Evolutionary conservation across 1,139 yeast species (phyloP).

Genomic region (Scheffersomyces cryptocercus): DNA sequence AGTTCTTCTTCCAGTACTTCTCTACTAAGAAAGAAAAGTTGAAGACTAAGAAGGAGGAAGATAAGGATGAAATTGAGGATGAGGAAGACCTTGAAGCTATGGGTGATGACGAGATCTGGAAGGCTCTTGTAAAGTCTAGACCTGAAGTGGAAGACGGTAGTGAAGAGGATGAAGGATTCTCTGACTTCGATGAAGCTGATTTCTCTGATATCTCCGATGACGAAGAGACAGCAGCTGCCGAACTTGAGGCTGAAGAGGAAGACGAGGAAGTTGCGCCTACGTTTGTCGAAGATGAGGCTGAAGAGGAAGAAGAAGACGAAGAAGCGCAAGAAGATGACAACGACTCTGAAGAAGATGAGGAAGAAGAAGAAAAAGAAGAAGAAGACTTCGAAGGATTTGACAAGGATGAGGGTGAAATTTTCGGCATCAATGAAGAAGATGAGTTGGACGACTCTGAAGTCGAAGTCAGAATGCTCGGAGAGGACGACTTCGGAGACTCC

Average conservation of each 20-base stretch:
- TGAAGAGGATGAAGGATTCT: conserved; percentile 46
- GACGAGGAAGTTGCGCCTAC: conserved; percentile 37
- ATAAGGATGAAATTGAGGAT: conserved; percentile 19
- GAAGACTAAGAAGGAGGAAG: conserved; percentile 28
- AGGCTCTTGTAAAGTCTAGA: conserved; percentile 79
- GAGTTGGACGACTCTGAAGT: conserved; percentile 40
- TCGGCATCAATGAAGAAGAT: conserved; percentile 36
- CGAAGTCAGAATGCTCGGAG: conserved; percentile 23
- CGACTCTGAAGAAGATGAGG: conserved; percentile 26
- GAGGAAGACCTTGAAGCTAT: conserved; percentile 47
- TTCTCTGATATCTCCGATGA: conserved; percentile 36
- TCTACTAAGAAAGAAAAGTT: conserved; percentile 56
- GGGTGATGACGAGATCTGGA: conserved; percentile 85
- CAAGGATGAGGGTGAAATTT: conserved; percentile 25
- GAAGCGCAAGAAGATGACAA: too few relatives aligned
- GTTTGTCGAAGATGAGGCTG: conserved; percentile 17
- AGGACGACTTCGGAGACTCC: conserved; percentile 15
- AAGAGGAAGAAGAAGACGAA: conserved; percentile 23
- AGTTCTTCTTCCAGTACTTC: conserved; percentile 88
- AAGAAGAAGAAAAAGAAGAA: conserved; percentile 27
- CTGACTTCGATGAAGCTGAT: conserved; percentile 54
- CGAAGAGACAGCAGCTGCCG: conserved; percentile 10
- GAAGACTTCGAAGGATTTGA: conserved; percentile 18
- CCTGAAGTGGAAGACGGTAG: conserved; percentile 73
- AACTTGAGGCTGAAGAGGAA: conserved; percentile 26